Evolutionary conservation across 305 asterid genomes (phyloP).

Genomic region (Fraxinus paxiana): DNA sequence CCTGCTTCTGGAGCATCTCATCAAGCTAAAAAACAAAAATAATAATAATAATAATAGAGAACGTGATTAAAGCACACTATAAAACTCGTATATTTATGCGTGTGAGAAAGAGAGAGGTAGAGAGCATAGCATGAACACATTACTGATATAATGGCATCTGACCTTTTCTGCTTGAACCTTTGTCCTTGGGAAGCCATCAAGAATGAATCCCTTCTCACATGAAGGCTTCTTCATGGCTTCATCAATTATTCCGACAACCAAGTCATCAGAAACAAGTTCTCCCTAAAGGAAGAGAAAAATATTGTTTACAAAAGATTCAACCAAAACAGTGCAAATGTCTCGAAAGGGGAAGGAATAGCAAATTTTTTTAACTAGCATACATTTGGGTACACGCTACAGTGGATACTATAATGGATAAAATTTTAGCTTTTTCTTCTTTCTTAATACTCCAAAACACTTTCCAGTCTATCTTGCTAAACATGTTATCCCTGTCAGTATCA

Average conservation of each 20-base stretch:
- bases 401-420: not conserved
- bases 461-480: constrained; percentile 2
- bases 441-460: not conserved
- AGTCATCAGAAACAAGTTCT: constrained; percentile 84
- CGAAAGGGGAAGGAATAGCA: not conserved
- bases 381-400: not conserved
- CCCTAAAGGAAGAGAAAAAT: constrained; percentile 36
- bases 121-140: not conserved
- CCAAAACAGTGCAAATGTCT: not conserved
- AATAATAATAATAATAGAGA: not conserved
- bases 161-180: constrained; percentile 88
- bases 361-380: not conserved
- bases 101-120: not conserved
- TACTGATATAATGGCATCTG: constrained; percentile 11
- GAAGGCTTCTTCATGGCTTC: constrained; percentile 84
- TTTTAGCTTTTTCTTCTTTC: not conserved
- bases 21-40: constrained; percentile 52
- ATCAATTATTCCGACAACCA: constrained; percentile 80
- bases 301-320: not conserved
- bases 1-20: constrained; percentile 79
- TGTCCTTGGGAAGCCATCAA: constrained; percentile 92
- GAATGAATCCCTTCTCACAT: constrained; percentile 85
- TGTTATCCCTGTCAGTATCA: not conserved
- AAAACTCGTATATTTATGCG: not conserved
- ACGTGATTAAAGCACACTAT: not conserved